Evolutionary conservation across 2,329 filamentous ascomycete species (phyloP), one percentile per base, ranked within the genome.

Genomic region (Neodidymelliopsis sp.): DNA sequence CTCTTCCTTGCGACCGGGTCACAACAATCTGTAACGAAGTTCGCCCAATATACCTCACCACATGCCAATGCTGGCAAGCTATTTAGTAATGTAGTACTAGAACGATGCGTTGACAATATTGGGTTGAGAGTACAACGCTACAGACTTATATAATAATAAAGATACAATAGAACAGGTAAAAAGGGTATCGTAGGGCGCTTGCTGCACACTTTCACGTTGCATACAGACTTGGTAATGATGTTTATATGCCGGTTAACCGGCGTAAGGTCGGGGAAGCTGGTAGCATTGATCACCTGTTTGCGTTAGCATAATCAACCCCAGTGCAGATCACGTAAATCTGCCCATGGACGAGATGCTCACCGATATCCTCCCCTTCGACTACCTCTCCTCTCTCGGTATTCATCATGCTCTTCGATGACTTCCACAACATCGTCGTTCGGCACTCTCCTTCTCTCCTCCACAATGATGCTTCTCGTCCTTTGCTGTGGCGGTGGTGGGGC

Each of bases 351-450:
- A 35, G 9, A 4, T 24, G 15, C 78, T 74, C 63, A 79, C 71
- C 80, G 76, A 63, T 80, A 82, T 11, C 76, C 75, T 44, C 74
- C 67, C 48, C 71, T 70, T 44, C 74, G 67, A 42, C 71, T 74
- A 37, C 71, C 62, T 53, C 70, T 72, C 50, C 57, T 63, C 49
- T 57, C 56, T 6, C 67, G 65, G 29, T 77, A 72, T 13, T 72
- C 70, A 4, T 77, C 78, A 44, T 79, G 75, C 66, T 84, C 82
- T 66, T 85, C 82, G 49, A 81, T 77, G 7, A 84, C 82, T 66
- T 84, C 80, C 2, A 84, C 77, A n/a, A 83, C 72, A 66, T 83
- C 79, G 37, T 81, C 80, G 29, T 76, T 73, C 31, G 74, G 75
- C 12, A 79, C 77, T 50, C 74, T 70, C 35, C 57, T 50, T 20